phyloP scores from a whole-genome alignment of 129 eudicot species.

The Chrysanthemum makinoi region DNA sequence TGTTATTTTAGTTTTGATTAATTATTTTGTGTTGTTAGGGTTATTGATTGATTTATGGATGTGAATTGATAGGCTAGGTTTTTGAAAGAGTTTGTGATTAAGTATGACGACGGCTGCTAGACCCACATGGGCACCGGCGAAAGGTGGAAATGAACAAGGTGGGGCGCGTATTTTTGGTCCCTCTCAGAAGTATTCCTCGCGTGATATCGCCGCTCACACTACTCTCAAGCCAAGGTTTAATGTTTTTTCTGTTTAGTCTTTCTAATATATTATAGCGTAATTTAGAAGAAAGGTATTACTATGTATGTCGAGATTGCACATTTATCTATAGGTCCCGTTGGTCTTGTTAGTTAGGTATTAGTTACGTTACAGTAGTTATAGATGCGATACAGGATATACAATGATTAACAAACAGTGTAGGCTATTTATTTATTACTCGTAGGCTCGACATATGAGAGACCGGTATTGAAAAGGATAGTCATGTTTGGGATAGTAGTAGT shows the following conservation, averaged over 20 bases:
- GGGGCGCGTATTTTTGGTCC: slow-evolving; percentile 95
- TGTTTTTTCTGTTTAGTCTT: neutral
- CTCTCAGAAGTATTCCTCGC: slow-evolving; percentile 93
- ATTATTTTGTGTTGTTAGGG: neutral
- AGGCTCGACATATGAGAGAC: too few species aligned
- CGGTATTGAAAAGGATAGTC: neutral
- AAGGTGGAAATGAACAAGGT: slow-evolving; percentile 98
- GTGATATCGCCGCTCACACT: slow-evolving; percentile 95
- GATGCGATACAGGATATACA: too few species aligned
- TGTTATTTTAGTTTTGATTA: too few species aligned
- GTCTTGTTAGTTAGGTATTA: too few species aligned
- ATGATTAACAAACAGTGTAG: too few species aligned
- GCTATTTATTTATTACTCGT: too few species aligned
- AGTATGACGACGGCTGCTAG: slow-evolving; percentile 96
- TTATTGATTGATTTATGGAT: slow-evolving; percentile 7
- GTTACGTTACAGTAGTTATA: too few species aligned
- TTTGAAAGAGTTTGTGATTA: neutral
- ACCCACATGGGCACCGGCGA: slow-evolving; percentile 99
- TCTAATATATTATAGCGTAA: neutral
- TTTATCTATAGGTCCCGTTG: too few species aligned
- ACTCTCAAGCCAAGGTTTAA: slow-evolving; percentile 86
- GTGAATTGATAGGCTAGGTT: slow-evolving; percentile 12
- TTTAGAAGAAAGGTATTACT: neutral
- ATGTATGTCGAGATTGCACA: neutral
- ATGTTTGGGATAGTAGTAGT: neutral